Evolutionary conservation across 306 rosid species (phyloP).

Genomic region (Cucurbita moschata): DNA sequence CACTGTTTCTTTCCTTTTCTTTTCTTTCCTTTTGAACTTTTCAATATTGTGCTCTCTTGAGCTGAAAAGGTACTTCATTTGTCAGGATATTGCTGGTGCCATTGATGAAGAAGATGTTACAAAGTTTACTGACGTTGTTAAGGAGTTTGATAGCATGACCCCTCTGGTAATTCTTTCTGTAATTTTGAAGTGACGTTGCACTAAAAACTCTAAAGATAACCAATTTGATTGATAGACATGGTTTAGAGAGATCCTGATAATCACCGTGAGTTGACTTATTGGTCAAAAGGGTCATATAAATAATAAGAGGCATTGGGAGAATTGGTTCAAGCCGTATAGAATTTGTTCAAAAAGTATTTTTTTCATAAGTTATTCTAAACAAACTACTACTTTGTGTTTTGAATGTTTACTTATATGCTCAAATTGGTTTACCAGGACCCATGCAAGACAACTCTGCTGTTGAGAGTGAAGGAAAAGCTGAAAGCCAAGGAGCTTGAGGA

Average conservation of each 20-base stretch:
- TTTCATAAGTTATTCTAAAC: too few relatives aligned
- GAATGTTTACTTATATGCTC: background rate
- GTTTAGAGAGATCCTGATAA: background rate
- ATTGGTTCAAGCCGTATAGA: too few relatives aligned
- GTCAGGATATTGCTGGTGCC: conserved; percentile 70
- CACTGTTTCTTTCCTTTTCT: background rate
- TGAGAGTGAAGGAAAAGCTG: conserved; percentile 94
- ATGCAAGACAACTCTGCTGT: conserved; percentile 86
- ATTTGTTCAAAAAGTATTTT: too few relatives aligned
- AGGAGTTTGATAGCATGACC: conserved; percentile 93
- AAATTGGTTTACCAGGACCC: conserved; percentile 44
- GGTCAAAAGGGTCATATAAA: background rate
- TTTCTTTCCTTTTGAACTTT: background rate
- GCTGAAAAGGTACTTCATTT: background rate
- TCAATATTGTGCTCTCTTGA: background rate
- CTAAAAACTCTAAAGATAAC: background rate
- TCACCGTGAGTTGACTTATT: too few relatives aligned
- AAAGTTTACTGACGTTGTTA: conserved; percentile 73
- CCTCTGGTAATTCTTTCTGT: conserved; percentile 46
- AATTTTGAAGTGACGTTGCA: background rate
- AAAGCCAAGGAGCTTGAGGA: conserved; percentile 97
- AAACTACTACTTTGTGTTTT: background rate
- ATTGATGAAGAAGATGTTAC: conserved; percentile 76
- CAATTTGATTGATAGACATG: background rate
- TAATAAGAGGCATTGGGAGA: background rate